phyloP scores from a whole-genome alignment of 345 rosid genomes.

The Citrus mangshanensis region DNA sequence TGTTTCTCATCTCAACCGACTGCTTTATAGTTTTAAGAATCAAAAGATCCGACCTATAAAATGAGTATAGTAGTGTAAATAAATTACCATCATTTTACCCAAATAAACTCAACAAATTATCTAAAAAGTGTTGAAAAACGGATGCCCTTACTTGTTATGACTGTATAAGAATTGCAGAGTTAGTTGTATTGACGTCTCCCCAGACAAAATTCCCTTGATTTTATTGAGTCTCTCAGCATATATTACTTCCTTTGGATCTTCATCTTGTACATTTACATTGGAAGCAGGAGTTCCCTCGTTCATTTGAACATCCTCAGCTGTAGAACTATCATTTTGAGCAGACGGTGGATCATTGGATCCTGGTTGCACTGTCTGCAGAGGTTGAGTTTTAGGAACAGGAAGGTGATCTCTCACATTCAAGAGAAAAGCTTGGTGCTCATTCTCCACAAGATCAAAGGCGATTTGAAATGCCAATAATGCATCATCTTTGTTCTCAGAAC shows the following conservation, averaged over 20 bases:
- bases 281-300: constrained; percentile 62
- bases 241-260: constrained; percentile 57
- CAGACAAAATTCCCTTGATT: constrained; percentile 86
- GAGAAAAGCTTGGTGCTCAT: constrained; percentile 98
- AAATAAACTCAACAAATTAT: background rate
- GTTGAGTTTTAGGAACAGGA: constrained; percentile 57
- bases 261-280: constrained; percentile 32
- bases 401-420: constrained; percentile 85
- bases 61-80: constrained; percentile 16
- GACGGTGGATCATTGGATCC: constrained; percentile 40
- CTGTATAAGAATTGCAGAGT: constrained; percentile 90
- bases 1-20: constrained; percentile 97
- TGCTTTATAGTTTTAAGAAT: constrained; percentile 95
- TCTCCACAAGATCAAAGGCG: constrained; percentile 97
- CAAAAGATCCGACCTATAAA: constrained; percentile 84
- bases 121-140: background rate
- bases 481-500: constrained; percentile 80
- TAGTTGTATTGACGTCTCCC: constrained; percentile 92
- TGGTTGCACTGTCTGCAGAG: constrained; percentile 52
- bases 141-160: constrained; percentile 74
- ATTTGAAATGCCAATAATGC: constrained; percentile 86
- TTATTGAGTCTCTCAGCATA: constrained; percentile 87
- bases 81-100: background rate
- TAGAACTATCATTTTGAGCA: constrained; percentile 51
- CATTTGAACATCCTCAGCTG: constrained; percentile 76